Evolutionary conservation across 2,329 filamentous ascomycete species (phyloP).

Genomic region (Rhexocercosporidium sp.): DNA sequence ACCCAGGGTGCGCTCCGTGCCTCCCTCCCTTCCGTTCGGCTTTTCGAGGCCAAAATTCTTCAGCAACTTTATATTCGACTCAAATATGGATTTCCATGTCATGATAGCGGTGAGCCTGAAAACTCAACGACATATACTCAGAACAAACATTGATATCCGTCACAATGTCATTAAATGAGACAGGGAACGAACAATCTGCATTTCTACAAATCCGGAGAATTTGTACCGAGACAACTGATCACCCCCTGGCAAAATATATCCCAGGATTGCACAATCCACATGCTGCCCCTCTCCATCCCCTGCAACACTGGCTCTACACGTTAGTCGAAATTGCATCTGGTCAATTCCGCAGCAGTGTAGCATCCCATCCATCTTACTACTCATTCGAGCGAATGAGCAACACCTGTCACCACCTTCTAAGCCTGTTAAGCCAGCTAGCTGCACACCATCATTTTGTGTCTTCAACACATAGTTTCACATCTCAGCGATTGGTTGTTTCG

Average conservation of each 20-base stretch:
- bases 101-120: not conserved
- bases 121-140: not conserved
- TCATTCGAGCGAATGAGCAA: not conserved
- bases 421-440: not conserved
- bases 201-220: not conserved
- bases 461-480: not conserved
- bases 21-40: conserved; percentile 16
- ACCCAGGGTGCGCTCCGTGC: conserved; percentile 12
- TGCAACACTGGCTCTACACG: not conserved
- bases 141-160: not conserved
- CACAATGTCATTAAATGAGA: not conserved
- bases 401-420: not conserved
- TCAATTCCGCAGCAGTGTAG: not conserved
- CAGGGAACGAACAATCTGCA: not conserved
- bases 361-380: not conserved
- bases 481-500: conserved; percentile 3
- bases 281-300: not conserved
- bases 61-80: not conserved
- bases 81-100: too few species aligned
- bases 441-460: not conserved
- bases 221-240: not conserved
- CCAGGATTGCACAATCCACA: not conserved
- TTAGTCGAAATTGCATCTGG: not conserved
- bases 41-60: not conserved
- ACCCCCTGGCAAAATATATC: not conserved